Conservation (phyloP, 768 basidiomycete species). For the Agaricus blazei region DNA sequence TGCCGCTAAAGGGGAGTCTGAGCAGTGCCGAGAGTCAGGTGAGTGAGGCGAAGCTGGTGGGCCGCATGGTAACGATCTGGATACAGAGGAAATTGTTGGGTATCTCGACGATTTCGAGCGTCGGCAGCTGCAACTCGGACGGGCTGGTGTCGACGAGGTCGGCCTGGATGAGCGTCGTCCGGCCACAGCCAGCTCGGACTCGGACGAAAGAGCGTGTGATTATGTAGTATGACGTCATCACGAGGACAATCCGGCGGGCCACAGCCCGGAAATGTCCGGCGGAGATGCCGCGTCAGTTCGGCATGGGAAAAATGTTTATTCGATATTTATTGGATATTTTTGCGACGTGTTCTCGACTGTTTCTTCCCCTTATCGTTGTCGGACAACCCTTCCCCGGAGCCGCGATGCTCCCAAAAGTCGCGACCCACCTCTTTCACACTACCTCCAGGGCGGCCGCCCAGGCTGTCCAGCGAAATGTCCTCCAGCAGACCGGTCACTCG, state of each 20-base stretch:
- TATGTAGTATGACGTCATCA: neutral
- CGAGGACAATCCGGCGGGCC: neutral
- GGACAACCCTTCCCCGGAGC: neutral
- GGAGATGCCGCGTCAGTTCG: conserved; percentile 4
- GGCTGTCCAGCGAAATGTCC: conserved; percentile 75
- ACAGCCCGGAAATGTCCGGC: neutral
- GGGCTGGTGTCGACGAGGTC: neutral
- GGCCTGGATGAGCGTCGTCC: neutral
- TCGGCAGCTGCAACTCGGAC: neutral
- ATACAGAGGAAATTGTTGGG: neutral
- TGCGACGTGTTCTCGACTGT: neutral
- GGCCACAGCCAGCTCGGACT: neutral
- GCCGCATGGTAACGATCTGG: neutral
- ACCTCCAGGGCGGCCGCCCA: conserved; percentile 73
- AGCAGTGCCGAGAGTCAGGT: neutral
- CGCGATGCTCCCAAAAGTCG: conserved; percentile 78
- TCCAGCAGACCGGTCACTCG: conserved; percentile 47
- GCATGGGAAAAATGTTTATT: conserved; percentile 6
- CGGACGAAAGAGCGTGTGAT: neutral
- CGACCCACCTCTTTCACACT: conserved; percentile 71
- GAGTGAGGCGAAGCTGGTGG: neutral
- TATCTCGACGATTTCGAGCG: neutral
- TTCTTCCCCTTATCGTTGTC: neutral
- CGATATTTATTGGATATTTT: neutral
- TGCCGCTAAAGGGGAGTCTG: neutral